Evolutionary conservation across 805 yeast species (phyloP), one percentile per base, ranked within the genome.

Genomic region (Suhomyces sp.): DNA sequence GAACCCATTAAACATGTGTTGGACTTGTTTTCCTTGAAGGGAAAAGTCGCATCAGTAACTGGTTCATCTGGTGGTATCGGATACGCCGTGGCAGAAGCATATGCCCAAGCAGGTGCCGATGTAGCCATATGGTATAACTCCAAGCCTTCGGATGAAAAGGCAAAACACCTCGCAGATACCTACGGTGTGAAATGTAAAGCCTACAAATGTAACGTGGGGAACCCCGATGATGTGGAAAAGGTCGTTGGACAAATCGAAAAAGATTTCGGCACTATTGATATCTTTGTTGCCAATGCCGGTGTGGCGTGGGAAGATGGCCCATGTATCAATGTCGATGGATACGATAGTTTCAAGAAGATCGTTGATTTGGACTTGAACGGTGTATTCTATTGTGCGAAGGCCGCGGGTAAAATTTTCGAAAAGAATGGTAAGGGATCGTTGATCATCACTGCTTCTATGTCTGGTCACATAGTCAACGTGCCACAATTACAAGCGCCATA

Each of bases 211-310:
- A 75, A 79, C 48, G 76, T 86, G 50, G 70, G 80, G 49, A 78
- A 80, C 56, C 56, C 75, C 46, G 77, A 72, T 17, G 74, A 66
- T 9, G 89, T 86, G 46, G 78, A 78, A 54, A 58, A 57, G 17
- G 75, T 81, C 13, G 72, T 86, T 48, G 65, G 62, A 37, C 77
- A 76, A 65, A 82, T 84, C 55, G 80, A 75, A 56, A 57, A 69
- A 53, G 96, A 89, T 63, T 89, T 90, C 65, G 94, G 93, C 50
- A 81, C 82, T 55, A 82, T 90, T 58, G 96, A 90, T 68, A 73
- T 89, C 24, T 86, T 88, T 62, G 94, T 90, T 45, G 96, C 96
- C 60, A 90, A 90, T 67, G 97, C 97, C 12, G 97, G 97, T 41
- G 83, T 89, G 25, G 52, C 60, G 9, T 56, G 60, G 60, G 46